phyloP scores from a whole-genome alignment of 2,329 filamentous ascomycete species.

The Pseudonectria buxi region DNA sequence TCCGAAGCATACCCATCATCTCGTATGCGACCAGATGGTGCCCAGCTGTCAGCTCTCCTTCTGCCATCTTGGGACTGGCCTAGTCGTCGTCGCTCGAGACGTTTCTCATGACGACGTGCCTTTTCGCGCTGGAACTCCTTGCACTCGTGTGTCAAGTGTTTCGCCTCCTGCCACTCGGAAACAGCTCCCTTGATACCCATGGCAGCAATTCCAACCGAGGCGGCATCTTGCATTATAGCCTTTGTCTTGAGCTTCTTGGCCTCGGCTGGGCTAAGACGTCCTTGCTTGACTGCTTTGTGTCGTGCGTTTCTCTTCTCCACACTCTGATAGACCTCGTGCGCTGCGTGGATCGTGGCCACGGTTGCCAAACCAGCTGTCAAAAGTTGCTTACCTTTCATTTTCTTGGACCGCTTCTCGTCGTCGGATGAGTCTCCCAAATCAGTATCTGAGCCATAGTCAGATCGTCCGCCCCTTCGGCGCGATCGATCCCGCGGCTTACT shows the following conservation, averaged over 20 bases:
- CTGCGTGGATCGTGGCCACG: conserved; percentile 54
- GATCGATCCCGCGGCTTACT: conserved; percentile 32
- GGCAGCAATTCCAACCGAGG: conserved; percentile 52
- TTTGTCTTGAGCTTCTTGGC: conserved; percentile 52
- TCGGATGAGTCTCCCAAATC: conserved; percentile 53
- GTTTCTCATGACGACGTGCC: conserved; percentile 41
- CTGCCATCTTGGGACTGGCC: conserved; percentile 24
- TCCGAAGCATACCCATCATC: conserved; percentile 32
- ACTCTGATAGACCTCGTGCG: conserved; percentile 51
- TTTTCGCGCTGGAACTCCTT: conserved; percentile 44
- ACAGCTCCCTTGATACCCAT: conserved; percentile 52
- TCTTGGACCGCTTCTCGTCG: conserved; percentile 46
- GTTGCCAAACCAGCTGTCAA: conserved; percentile 50
- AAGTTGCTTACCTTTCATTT: conserved; percentile 57
- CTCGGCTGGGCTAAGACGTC: conserved; percentile 42
- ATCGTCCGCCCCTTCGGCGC: conserved; percentile 33
- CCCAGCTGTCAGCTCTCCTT: conserved; percentile 40
- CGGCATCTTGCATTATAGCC: conserved; percentile 50
- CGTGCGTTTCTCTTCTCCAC: conserved; percentile 50
- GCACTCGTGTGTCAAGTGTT: conserved; percentile 42
- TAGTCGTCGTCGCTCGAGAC: conserved; percentile 32
- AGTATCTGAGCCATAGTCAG: conserved; percentile 44
- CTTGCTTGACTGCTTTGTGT: conserved; percentile 47
- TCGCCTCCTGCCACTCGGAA: conserved; percentile 49
- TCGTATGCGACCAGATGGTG: conserved; percentile 33